Conservation (phyloP, 2,329 filamentous ascomycete species). For the Pseudogymnoascus sp. region DNA sequence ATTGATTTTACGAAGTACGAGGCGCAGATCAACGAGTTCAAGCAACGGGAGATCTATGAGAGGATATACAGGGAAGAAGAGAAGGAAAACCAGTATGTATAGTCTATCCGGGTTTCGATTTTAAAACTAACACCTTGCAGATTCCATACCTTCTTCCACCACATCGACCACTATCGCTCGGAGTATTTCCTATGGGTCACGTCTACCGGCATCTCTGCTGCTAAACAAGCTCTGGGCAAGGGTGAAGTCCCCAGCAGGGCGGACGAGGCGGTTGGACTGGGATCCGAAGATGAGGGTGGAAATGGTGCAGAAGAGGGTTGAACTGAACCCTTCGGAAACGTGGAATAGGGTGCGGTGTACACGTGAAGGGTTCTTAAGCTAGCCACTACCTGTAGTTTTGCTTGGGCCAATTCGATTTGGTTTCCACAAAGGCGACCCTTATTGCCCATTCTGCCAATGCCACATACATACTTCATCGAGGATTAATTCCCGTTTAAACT, state of each 20-base stretch:
- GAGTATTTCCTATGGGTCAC: constrained; percentile 70
- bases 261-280: neutral
- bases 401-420: neutral
- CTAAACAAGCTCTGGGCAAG: constrained; percentile 40
- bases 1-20: constrained; percentile 76
- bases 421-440: neutral
- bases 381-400: neutral
- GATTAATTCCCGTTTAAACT: neutral
- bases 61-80: constrained; percentile 87
- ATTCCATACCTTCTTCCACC: constrained; percentile 71
- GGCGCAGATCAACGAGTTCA: constrained; percentile 76
- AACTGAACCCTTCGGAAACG: neutral
- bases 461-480: neutral
- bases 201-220: constrained; percentile 56
- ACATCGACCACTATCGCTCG: constrained; percentile 65
- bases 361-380: neutral
- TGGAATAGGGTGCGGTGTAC: neutral
- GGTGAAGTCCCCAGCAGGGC: constrained; percentile 25
- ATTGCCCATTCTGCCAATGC: neutral
- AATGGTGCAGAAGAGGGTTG: neutral
- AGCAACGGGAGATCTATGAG: constrained; percentile 84
- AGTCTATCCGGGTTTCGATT: constrained; percentile 2
- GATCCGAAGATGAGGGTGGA: neutral
- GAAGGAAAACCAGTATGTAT: constrained; percentile 69
- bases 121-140: constrained; percentile 33